Base-by-base conservation (phyloP, 2,329 filamentous ascomycete species). In the Coniochaeta hoffmannii region DNA sequence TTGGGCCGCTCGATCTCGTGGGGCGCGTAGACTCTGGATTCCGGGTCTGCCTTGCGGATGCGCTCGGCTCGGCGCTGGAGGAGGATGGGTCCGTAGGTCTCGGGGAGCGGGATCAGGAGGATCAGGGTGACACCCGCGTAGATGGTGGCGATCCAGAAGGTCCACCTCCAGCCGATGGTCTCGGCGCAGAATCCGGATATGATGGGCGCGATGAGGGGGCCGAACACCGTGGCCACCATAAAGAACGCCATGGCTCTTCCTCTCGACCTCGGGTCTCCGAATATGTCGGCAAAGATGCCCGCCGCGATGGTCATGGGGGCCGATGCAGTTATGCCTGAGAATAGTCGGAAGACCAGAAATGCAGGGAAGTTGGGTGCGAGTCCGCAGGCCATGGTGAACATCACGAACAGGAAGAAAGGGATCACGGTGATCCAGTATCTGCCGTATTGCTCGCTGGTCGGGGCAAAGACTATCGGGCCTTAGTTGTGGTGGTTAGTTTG, bases 141-240 rank as follows among this genome's bases (percentile, higher is more conserved):
- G 17, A 91, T 87, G 15, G 89, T 73, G 14, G 75, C 85, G 24
- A 90, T 77, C 80, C 86, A 89, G 64, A 88, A 88, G 1, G 79
- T 71, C 87, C 86, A 89, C 41, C 82, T 77, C 87, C 86, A 89
- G 26, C 78, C 80, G 26, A 87, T 76, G 1, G 74, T 76, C 1
- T 74, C 65, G 1, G 81, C 74, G 36, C 81, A 78, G 68, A 79
- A 88, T 10, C 85, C 86, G 0, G 82, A 83, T 22, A 86, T 76
- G 15, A 86, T 80, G 2, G 86, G 86, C 1, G 83, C 82, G 2
- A 85, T 68, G n/a, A 89, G 75, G 0, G 85, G 86, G 0, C 87
- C 87, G 46, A 82, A 82, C 0, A 81, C 78, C 3, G 86, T 89
- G 14, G 77, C 76, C 17, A 79, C 81, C 78, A 86, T 86, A 69